These are phyloP conservation scores for Backusella mclennaniae DNA, from an alignment of 192 early-diverging fungal genomes.

Conservation along the genomic window DNA sequence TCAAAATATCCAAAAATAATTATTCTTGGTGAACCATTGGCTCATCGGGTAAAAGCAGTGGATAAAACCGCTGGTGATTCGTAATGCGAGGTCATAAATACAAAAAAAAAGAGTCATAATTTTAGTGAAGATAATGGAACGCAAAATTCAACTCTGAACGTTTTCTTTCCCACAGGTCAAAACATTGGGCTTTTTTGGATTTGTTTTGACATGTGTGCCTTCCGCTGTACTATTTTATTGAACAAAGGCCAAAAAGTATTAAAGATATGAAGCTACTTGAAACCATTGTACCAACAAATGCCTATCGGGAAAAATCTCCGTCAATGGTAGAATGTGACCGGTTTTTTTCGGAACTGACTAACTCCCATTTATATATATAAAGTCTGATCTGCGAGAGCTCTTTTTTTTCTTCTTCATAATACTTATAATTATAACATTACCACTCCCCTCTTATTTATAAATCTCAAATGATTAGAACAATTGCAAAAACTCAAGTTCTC, in stretches of 20 bases:
- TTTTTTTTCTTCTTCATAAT: neutral
- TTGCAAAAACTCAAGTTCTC: neutral
- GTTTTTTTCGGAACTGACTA: neutral
- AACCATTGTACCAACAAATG: neutral
- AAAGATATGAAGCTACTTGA: neutral
- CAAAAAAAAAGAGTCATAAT: slow-evolving; percentile 1
- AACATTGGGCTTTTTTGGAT: neutral
- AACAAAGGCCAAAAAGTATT: neutral
- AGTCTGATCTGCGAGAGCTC: neutral
- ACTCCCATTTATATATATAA: neutral
- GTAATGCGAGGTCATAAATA: neutral
- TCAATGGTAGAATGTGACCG: neutral
- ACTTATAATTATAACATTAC: neutral
- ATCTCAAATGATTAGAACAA: neutral
- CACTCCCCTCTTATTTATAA: neutral
- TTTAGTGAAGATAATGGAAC: neutral
- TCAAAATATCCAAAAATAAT: neutral
- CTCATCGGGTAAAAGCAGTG: neutral
- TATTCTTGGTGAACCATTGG: neutral
- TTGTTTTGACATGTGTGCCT: neutral
- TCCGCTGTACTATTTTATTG: neutral
- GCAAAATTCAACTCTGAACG: neutral
- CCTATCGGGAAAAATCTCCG: slow-evolving; percentile 2
- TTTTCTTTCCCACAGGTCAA: neutral
- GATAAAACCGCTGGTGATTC: neutral